Base-by-base conservation (phyloP, 768 basidiomycete genomes). In the Jaapia argillacea region DNA sequence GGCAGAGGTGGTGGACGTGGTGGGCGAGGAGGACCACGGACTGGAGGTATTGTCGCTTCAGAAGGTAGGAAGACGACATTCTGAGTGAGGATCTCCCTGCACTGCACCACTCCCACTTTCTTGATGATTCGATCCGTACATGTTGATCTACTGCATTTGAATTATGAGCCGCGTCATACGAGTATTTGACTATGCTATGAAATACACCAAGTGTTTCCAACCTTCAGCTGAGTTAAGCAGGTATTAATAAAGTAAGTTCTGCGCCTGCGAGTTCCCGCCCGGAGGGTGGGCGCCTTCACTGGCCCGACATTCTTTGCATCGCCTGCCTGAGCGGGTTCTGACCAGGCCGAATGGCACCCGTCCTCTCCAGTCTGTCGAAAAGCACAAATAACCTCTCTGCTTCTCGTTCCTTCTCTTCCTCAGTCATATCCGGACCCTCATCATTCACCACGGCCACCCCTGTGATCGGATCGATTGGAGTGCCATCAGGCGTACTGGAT, bases 391-490 rank as follows among this genome's bases (percentile, higher is more conserved):
- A 67, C 55, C 81, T 82, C 68, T 97, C 93, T 43, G 92, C 85
- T 64, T 99, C 96, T 6, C 65, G 66, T 57, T 96, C 90, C 60
- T 94, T 96, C 70, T 99, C 94, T 57, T 93, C 92, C 24, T 93
- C 83, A 1, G 90, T 84, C 92, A 99, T 94, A 40, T 77, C 59
- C 14, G 68, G 53, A 38, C 63, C 66, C 2, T 62, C 58, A 43
- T 63, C 61, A 26, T 52, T 54, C 40, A 42, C 45, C 43, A 71
- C 63, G 4, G 69, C 72, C 10, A 79, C 78, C n/a, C 90, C 91
- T 1, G 92, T 94, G 56, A 89, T 92, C 1, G 87, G 89, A 57
- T 90, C 85, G 58, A 88, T 84, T 6, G 65, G 16, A 1, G 66
- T 60, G n/a, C 45, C 41, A 14, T 49, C n/a, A 2, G 66, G 59